Base-by-base conservation (phyloP, 768 basidiomycete genomes). In the Termitomyces eurrhizus region DNA sequence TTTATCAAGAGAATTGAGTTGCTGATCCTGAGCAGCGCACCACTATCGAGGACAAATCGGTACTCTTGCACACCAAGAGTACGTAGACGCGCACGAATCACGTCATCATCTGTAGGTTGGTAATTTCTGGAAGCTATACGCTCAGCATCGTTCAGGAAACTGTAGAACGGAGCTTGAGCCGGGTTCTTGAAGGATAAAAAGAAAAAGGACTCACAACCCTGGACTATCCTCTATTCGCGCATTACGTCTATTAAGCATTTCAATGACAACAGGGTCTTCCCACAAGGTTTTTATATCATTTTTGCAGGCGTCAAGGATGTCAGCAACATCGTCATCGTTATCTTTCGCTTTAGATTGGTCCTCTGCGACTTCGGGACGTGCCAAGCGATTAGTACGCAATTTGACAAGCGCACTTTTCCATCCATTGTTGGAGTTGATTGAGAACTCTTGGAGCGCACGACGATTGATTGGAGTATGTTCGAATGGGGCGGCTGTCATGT, bases 61-160 rank as follows among this genome's bases (percentile, higher is more conserved):
- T 92, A 86, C 68, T 92, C 90, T 70, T 91, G 88, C 9, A 92
- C 83, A 41, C 90, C 90, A n/a, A 90, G 76, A 1, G 92, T 93
- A 52, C 89, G 81, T 50, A 93, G 74, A 26, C 92, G 84, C 32
- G 92, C 92, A 11, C 89, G 84, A 57, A 93, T 81, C 21, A 93
- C 84, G 65, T 93, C 92, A 56, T 88, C 81, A 63, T 90, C 90
- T 2, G 80, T 85, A 1, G 90, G 89, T 62, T 86, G 80, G 67
- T 90, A 92, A 60, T 75, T 77, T n/a, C 74, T 68, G 21, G 77
- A 73, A 14, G 86, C 86, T 56, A 92, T 84, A 42, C 90, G 83
- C 2, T 84, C 82, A 13, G 85, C 75, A 62, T 91, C 88, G 62
- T 84, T 79, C 54, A 92, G 74, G 70, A 90, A 92, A 68, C 90